Evolutionary conservation across 2,329 filamentous ascomycete species (phyloP).

Genomic region (Stagonosporopsis vannaccii): DNA sequence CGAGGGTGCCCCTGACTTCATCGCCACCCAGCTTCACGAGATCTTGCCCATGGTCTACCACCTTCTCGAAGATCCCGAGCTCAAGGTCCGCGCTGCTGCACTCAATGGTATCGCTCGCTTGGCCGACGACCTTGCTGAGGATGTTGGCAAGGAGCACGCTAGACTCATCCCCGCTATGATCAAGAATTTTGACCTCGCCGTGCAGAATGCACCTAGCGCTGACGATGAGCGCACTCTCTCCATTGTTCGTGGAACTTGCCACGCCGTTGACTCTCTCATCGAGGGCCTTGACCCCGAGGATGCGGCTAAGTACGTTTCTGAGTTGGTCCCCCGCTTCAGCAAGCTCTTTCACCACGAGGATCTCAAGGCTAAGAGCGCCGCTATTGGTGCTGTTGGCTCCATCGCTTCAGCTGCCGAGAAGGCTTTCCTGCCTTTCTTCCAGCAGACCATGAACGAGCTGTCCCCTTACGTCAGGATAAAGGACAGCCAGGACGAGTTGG

Average conservation of each 20-base stretch:
- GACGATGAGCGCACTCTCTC: constrained; percentile 78
- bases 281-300: constrained; percentile 83
- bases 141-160: constrained; percentile 85
- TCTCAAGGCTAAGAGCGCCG: constrained; percentile 86
- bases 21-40: constrained; percentile 86
- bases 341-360: constrained; percentile 84
- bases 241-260: constrained; percentile 89
- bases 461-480: constrained; percentile 85
- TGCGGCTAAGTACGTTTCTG: constrained; percentile 80
- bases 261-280: constrained; percentile 88
- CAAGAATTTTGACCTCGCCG: constrained; percentile 86
- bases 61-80: constrained; percentile 83
- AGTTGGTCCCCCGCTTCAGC: constrained; percentile 84
- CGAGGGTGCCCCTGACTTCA: constrained; percentile 96
- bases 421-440: constrained; percentile 89
- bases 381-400: constrained; percentile 87
- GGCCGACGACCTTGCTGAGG: constrained; percentile 91
- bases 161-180: constrained; percentile 83
- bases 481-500: constrained; percentile 86
- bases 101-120: constrained; percentile 87
- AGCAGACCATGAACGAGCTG: constrained; percentile 87
- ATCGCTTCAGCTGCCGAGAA: constrained; percentile 85
- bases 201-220: constrained; percentile 67
- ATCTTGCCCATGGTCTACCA: constrained; percentile 86
- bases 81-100: constrained; percentile 84